phyloP scores from a whole-genome alignment of 495 filamentous ascomycete genomes.

The Hypoxylon crocopeplum region DNA sequence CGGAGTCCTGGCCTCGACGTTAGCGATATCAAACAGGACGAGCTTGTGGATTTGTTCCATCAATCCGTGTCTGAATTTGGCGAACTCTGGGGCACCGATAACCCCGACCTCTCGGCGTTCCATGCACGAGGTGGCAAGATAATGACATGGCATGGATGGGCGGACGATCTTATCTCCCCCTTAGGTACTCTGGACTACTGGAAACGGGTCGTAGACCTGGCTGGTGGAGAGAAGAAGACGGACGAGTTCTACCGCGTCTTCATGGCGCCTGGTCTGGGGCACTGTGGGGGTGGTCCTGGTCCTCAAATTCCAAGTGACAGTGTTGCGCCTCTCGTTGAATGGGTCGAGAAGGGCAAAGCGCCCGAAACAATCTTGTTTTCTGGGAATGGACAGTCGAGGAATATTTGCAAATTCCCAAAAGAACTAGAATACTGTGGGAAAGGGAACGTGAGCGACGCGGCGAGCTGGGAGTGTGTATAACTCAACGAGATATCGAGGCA shows the following conservation, averaged over 20 bases:
- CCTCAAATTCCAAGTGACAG: conserved; percentile 52
- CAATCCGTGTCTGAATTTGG: conserved; percentile 40
- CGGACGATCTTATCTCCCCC: conserved; percentile 51
- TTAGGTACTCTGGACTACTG: conserved; percentile 47
- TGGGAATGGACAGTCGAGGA: conserved; percentile 27
- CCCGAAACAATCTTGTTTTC: conserved; percentile 40
- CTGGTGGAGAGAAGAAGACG: conserved; percentile 49
- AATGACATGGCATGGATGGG: conserved; percentile 57
- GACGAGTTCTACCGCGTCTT: conserved; percentile 69
- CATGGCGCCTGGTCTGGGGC: conserved; percentile 61
- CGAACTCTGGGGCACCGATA: conserved; percentile 43
- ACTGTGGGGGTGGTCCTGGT: conserved; percentile 40
- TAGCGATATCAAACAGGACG: conserved; percentile 27
- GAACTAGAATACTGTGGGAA: conserved; percentile 21
- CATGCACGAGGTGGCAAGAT: conserved; percentile 55
- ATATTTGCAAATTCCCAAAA: conserved; percentile 33
- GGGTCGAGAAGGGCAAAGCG: conserved; percentile 53
- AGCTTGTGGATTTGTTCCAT: conserved; percentile 38
- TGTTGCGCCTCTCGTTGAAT: conserved; percentile 52
- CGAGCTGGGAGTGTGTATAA: conserved; percentile 30
- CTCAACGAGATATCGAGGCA: too few relatives aligned
- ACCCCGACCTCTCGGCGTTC: conserved; percentile 52
- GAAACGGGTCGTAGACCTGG: conserved; percentile 50
- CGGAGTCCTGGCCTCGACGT: conserved; percentile 33
- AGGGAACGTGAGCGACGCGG: conserved; percentile 23